Evolutionary conservation across 257 asterid genomes (phyloP).

Genomic region (Petunia secreta): DNA sequence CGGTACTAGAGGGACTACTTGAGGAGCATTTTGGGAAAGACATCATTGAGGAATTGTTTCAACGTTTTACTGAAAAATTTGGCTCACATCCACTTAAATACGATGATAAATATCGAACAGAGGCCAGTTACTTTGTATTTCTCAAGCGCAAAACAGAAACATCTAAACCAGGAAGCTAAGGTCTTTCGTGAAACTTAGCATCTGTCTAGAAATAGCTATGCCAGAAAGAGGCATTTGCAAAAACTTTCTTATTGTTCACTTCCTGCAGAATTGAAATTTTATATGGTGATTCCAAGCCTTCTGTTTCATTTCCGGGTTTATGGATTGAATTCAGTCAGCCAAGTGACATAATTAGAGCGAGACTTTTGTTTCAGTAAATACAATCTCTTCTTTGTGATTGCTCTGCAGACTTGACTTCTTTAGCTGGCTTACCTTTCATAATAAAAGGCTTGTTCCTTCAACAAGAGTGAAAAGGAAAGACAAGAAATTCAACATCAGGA

Average conservation of each 20-base stretch:
- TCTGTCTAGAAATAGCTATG: not conserved
- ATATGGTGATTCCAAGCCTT: constrained; percentile 16
- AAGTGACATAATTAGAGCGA: too few relatives aligned
- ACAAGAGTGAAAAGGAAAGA: too few relatives aligned
- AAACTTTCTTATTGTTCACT: not conserved
- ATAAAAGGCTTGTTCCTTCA: too few relatives aligned
- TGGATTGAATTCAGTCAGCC: too few relatives aligned
- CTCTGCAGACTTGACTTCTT: too few relatives aligned
- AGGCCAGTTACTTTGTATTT: constrained; percentile 49
- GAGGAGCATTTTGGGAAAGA: constrained; percentile 53
- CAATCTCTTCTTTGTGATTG: too few relatives aligned
- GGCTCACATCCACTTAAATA: constrained; percentile 36
- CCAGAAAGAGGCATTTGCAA: not conserved
- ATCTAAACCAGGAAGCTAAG: not conserved
- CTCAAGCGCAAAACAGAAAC: constrained; percentile 42
- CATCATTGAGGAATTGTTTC: constrained; percentile 51
- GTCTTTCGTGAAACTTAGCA: not conserved
- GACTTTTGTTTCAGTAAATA: too few relatives aligned
- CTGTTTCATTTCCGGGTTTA: not conserved
- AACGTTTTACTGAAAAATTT: constrained; percentile 39
- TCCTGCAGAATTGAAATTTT: not conserved
- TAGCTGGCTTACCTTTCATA: too few relatives aligned
- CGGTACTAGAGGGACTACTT: constrained; percentile 51
- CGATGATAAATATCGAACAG: constrained; percentile 41
- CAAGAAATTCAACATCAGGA: too few relatives aligned